Percentiles rank a stretch among this genome's conserved stretches.
These are phyloP conservation scores for Vigna mungo DNA, from an alignment of 306 rosid genomes.

Conservation along the genomic window DNA sequence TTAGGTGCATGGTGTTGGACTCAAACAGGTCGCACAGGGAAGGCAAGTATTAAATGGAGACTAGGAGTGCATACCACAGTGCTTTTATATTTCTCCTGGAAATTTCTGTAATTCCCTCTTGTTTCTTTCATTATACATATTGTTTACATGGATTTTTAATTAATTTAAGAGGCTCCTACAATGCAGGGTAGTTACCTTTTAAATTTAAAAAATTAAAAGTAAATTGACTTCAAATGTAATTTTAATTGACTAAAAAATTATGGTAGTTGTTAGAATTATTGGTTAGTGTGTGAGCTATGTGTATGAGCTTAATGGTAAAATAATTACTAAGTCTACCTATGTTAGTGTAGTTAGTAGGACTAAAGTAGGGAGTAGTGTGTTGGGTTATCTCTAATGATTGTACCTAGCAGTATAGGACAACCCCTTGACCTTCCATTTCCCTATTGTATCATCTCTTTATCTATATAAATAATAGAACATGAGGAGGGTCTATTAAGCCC, in stretches of 20 bases:
- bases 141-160: neutral
- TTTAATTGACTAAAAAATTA: neutral
- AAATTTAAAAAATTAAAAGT: constrained; percentile 20
- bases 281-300: too few relatives aligned
- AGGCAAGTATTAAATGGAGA: constrained; percentile 62
- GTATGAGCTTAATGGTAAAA: too few relatives aligned
- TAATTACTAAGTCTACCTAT: too few relatives aligned
- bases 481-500: too few relatives aligned
- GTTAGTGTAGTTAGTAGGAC: too few relatives aligned
- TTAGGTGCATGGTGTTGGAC: constrained; percentile 81
- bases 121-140: constrained; percentile 9
- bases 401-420: too few relatives aligned
- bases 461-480: too few relatives aligned
- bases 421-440: too few relatives aligned
- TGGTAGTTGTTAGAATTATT: too few relatives aligned
- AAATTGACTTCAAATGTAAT: constrained; percentile 15
- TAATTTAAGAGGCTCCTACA: constrained; percentile 29
- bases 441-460: too few relatives aligned
- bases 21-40: constrained; percentile 85
- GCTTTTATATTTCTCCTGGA: constrained; percentile 24
- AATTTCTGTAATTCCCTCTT: neutral
- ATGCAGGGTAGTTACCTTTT: neutral
- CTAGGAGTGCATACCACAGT: constrained; percentile 4
- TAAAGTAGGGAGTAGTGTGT: too few relatives aligned
- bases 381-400: too few relatives aligned